Evolutionary conservation across 257 asterid species (phyloP).

Genomic region (Anisodus acutangulus): DNA sequence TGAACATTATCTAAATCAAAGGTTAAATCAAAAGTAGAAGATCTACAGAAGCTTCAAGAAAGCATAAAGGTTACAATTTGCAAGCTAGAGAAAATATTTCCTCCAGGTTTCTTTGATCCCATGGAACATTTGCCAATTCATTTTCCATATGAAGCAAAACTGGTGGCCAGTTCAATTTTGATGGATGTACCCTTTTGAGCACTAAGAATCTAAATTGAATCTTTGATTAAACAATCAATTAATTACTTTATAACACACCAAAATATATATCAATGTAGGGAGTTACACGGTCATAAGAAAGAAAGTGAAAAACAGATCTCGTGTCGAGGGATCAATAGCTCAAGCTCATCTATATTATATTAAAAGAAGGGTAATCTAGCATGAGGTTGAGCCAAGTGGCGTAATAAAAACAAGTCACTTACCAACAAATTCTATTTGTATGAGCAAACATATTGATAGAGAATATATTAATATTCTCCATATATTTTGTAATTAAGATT

Average conservation of each 20-base stretch:
- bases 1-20: too few species aligned
- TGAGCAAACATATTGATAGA: too few species aligned
- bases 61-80: not conserved
- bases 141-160: too few species aligned
- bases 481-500: too few species aligned
- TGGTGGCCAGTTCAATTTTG: not conserved
- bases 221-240: not conserved
- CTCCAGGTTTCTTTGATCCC: not conserved
- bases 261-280: not conserved
- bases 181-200: not conserved
- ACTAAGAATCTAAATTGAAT: not conserved
- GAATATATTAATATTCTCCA: too few species aligned
- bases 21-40: not conserved
- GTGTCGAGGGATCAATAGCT: not conserved
- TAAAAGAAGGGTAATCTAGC: too few species aligned
- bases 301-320: not conserved
- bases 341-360: too few species aligned
- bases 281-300: not conserved
- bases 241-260: too few species aligned
- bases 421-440: too few species aligned
- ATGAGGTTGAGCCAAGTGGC: too few species aligned
- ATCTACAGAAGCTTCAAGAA: not conserved
- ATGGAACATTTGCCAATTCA: too few species aligned
- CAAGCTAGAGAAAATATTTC: constrained; percentile 12
- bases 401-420: too few species aligned